phyloP scores from a whole-genome alignment of 2,329 filamentous ascomycete species.

The Exophiala sideris region DNA sequence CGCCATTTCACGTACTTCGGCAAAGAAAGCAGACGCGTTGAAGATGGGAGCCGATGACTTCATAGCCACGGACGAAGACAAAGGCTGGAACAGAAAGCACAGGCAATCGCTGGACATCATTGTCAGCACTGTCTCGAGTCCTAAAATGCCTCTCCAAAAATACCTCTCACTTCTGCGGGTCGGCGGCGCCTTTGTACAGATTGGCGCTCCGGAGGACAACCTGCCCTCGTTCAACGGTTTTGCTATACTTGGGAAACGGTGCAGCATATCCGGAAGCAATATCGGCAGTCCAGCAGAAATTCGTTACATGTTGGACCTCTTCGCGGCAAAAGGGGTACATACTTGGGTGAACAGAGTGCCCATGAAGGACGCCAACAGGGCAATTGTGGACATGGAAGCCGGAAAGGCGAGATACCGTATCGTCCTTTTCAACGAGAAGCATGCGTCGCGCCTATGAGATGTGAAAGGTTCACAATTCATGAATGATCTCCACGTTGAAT shows the following conservation, averaged over 20 bases:
- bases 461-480: neutral
- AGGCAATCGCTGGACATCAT: constrained; percentile 53
- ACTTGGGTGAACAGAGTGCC: constrained; percentile 45
- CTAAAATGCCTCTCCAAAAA: constrained; percentile 60
- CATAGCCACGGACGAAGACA: constrained; percentile 57
- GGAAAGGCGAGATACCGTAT: constrained; percentile 47
- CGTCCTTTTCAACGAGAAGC: constrained; percentile 41
- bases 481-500: neutral
- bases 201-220: constrained; percentile 64
- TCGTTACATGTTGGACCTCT: constrained; percentile 43
- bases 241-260: constrained; percentile 57
- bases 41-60: constrained; percentile 55
- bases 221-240: constrained; percentile 57
- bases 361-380: constrained; percentile 45
- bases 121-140: constrained; percentile 55
- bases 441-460: constrained; percentile 3
- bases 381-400: constrained; percentile 43
- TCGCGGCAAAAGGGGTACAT: constrained; percentile 42
- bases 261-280: constrained; percentile 51
- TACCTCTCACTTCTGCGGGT: constrained; percentile 61
- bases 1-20: constrained; percentile 53
- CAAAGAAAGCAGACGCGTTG: constrained; percentile 52
- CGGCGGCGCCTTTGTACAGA: constrained; percentile 62
- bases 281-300: constrained; percentile 46
- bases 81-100: constrained; percentile 52